Evolutionary conservation across 2,329 filamentous ascomycete species (phyloP).

Genomic region (Apiospora kogelbergensis): DNA sequence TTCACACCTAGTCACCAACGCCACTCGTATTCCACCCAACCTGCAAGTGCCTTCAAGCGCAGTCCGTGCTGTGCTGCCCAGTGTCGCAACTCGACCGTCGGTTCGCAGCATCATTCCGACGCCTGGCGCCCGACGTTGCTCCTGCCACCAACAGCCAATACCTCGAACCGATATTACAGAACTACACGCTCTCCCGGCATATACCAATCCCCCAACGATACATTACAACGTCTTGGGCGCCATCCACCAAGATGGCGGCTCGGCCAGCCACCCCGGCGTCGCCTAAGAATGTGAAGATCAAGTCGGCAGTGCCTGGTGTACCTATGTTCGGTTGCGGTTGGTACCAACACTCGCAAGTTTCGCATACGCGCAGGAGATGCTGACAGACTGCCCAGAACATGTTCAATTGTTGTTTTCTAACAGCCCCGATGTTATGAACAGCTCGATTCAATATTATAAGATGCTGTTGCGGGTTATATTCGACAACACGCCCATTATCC

Average conservation of each 20-base stretch:
- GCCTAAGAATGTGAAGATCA: slow-evolving; percentile 57
- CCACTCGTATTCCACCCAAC: neutral
- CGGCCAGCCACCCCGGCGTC: slow-evolving; percentile 32
- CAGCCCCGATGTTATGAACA: slow-evolving; percentile 64
- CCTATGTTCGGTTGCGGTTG: slow-evolving; percentile 66
- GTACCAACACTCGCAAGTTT: slow-evolving; percentile 24
- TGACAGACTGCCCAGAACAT: slow-evolving; percentile 56
- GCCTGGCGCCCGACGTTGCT: neutral
- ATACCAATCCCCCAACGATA: neutral
- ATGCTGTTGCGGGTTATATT: slow-evolving; percentile 69
- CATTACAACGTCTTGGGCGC: neutral
- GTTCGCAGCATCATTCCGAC: neutral
- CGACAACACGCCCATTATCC: slow-evolving; percentile 63
- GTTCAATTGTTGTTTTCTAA: slow-evolving; percentile 65
- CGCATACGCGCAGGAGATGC: neutral
- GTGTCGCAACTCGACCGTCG: neutral
- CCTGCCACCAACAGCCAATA: neutral
- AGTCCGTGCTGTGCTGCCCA: neutral
- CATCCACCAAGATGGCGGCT: slow-evolving; percentile 26
- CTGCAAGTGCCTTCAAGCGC: neutral
- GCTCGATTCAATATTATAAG: slow-evolving; percentile 70
- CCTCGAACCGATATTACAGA: neutral
- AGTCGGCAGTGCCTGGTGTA: slow-evolving; percentile 56
- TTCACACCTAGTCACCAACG: neutral
- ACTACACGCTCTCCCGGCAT: neutral